Evolutionary conservation across 176 grass and related monocot genomes (phyloP), one percentile per base, ranked within the genome.

Genomic region (Cenchrus purpureus): DNA sequence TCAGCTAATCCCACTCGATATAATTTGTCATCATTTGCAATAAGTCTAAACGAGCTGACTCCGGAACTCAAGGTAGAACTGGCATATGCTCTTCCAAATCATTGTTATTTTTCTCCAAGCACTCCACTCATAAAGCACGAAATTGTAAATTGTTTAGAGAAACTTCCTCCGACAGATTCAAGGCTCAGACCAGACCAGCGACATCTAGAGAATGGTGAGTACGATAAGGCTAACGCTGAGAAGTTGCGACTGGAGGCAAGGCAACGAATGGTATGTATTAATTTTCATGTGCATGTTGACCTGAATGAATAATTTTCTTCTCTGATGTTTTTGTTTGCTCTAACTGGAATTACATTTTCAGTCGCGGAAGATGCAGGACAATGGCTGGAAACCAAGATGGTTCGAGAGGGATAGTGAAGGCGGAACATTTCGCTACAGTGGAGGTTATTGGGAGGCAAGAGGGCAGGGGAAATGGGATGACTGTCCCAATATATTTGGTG

Each of bases 161-260:
- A 87, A 62, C 92, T 97, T 86, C 94, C 94, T 63, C 94, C 94
- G 20, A 97, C 94, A 31, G 94, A 97, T 92, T 97, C 92, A 68
- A 97, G 94, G 84, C 81, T 97, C 28, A 91, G 94, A 67, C 94
- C 94, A 62, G 94, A 97, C 70, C 94, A 97, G 54, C 79, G 92
- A 32, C 87, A 94, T 72, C 85, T 97, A 74, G 92, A 94, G 67
- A 97, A 94, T 37, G 94, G 94, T 72, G 89, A 97, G 64, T 92
- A 97, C 15, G 94, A 94, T 67, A 92, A 92, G 67, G 90, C 94
- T 78, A 92, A 94, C 64, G 73, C 83, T 65, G 91, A 94, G 76
- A 97, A 97, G 87, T 71, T 94, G 69, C 89, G 92, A 19, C 82
- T 94, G 0, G 89, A 97, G 81, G 82, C 84, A 76, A 92, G 90